Base-by-base conservation (phyloP, 257 asterid genomes). In the Anisodus acutangulus region DNA sequence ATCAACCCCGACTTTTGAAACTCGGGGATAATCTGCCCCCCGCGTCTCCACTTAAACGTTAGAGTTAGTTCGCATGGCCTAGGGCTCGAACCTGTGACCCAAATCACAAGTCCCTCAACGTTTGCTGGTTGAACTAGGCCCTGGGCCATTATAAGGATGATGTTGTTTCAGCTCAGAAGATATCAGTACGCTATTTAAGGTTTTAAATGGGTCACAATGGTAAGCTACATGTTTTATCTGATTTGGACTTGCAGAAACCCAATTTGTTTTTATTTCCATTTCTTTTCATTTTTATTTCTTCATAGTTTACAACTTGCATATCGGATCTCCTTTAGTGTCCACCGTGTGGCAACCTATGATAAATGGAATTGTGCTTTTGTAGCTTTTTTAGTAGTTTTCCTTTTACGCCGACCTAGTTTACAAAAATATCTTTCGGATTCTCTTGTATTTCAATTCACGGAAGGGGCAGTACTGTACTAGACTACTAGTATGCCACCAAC, bases 351-450 rank as follows among this genome's bases (percentile, higher is more conserved):
- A 55, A 55, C 17, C 15, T 55, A 55, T 55, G 5, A 55, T 55
- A 12, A 55, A 55, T 31, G 35, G 57, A n/a, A 47, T 72, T 43
- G 17, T 19, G 17, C 80, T 1, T 45, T 45, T 72, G 5, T n/a
- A 9, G 37, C 39, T 5, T 26, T 22, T 72, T n/a, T 45, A 45
- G 59, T n/a, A 47, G 58, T 45, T 72, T n/a, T 19, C 80, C 9
- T 72, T 72, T 72, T 72, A 72, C 5, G 26, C 26, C 17, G 58
- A 11, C 79, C 58, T 45, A 72, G 57, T 72, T 72, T 72, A 45
- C 59, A 45, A 72, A 72, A 43, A n/a, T 5, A 45, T 45, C 41
- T 45, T 19, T n/a, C 8, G n/a, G 58, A 71, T 31, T 31, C 35
- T 31, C 35, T 31, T 45, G 79, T 71, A 71, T 37, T 71, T 45